Conservation (phyloP, 768 basidiomycete genomes). For the Scleroderma bovista region DNA sequence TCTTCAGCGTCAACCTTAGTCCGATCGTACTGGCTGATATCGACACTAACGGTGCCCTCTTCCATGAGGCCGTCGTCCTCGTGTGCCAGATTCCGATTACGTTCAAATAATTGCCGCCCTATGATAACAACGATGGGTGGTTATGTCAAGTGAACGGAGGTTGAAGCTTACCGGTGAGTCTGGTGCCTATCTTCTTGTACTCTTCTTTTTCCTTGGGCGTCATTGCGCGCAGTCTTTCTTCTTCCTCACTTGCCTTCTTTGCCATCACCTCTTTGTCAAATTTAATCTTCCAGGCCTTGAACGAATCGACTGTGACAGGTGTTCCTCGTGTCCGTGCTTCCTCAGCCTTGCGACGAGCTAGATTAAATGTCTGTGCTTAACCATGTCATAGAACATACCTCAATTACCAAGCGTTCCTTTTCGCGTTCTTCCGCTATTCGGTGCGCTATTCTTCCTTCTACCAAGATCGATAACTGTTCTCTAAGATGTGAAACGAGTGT, state of each 20-base stretch:
- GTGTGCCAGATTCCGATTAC: constrained; percentile 57
- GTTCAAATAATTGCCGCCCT: constrained; percentile 94
- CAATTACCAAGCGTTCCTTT: constrained; percentile 65
- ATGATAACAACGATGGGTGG: constrained; percentile 7
- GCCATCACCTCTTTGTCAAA: constrained; percentile 67
- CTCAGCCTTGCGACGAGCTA: constrained; percentile 55
- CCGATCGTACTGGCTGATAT: constrained; percentile 85
- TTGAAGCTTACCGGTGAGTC: constrained; percentile 58
- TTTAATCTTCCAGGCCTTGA: constrained; percentile 71
- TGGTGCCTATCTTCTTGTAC: constrained; percentile 52
- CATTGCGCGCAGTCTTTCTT: constrained; percentile 65
- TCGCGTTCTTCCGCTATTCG: constrained; percentile 61
- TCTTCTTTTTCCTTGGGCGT: constrained; percentile 85
- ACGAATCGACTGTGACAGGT: constrained; percentile 79
- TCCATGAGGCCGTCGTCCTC: constrained; percentile 81
- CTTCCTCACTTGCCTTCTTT: constrained; percentile 66
- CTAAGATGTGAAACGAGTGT: constrained; percentile 82
- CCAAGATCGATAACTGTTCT: constrained; percentile 64
- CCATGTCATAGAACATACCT: constrained; percentile 42
- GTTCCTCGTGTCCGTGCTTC: constrained; percentile 86
- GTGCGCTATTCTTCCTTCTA: constrained; percentile 53
- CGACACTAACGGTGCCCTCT: constrained; percentile 83
- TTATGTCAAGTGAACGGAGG: not conserved
- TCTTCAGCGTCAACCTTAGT: constrained; percentile 38
- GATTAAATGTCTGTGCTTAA: constrained; percentile 1